Evolutionary conservation across 305 asterid genomes (phyloP), one percentile per base, ranked within the genome.

Genomic region (Solanum hybrid): DNA sequence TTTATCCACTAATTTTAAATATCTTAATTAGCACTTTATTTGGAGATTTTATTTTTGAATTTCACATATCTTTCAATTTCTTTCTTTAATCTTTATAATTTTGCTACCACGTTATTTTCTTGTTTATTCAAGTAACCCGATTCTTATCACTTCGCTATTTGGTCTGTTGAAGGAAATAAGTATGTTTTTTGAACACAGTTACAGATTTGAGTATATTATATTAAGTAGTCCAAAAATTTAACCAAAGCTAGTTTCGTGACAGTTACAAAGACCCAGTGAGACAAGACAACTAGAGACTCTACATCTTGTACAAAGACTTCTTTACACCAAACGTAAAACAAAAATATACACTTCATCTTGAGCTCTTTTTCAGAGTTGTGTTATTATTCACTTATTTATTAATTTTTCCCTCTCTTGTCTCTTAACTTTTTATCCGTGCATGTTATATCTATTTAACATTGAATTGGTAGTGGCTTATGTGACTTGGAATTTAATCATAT

Each of bases 401-500:
- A 22, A 28, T 10, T 33, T 57, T 67, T 24, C 46, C 29, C 26
- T 78, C 46, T 57, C 8, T 36, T 51, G 78, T 20, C 79, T 88
- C 77, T 76, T 57, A 51, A 20, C 79, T 46, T 34, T 36, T 39
- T 88, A 34, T 33, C 67, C 20, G 64, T 88, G 87, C 75, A 11
- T 84, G 76, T 40, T 90, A 34, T 57, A 9, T 81, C 51, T 75
- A 13, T 86, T n/a, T 82, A 71, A 57, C 51, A 67, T 74, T 39
- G 36, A 84, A 31, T 71, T 89, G 37, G 39, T 89, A 83, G 89
- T 78, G 82, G 89, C 88, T 88, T 85, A 74, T 89, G 87, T 89
- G 91, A 88, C 89, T 88, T 34, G 46, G 89, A 89, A 82, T 84
- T 84, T 84, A 6, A 84, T 83, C 92, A 78, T 91, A 89, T 93